Evolutionary conservation across 805 yeast species (phyloP).

Genomic region (Candida golubevii): DNA sequence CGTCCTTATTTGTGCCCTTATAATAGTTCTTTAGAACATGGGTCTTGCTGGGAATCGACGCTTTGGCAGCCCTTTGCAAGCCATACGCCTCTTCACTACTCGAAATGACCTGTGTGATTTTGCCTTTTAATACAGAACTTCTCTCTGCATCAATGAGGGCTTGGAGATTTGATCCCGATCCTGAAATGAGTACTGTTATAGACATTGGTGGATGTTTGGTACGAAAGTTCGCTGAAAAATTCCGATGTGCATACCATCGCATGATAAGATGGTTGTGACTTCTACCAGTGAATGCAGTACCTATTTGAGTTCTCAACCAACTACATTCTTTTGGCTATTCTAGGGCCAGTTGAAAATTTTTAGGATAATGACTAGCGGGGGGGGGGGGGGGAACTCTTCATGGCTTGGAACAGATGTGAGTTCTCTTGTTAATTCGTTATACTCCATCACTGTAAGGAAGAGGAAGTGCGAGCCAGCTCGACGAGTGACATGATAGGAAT

Average conservation of each 20-base stretch:
- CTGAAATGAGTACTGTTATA: slow-evolving; percentile 83
- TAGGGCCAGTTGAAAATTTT: too few relatives aligned
- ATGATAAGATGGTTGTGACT: slow-evolving; percentile 1
- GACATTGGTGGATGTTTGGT: slow-evolving; percentile 6
- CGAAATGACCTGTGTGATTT: slow-evolving; percentile 75
- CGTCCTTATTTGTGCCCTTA: slow-evolving; percentile 67
- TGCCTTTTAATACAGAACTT: slow-evolving; percentile 41
- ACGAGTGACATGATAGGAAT: too few relatives aligned
- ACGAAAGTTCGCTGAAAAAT: not conserved
- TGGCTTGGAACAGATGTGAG: too few relatives aligned
- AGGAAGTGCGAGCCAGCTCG: too few relatives aligned
- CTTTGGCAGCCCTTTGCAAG: slow-evolving; percentile 67
- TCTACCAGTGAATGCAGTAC: slow-evolving; percentile 7
- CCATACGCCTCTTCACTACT: slow-evolving; percentile 88
- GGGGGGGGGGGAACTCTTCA: too few relatives aligned
- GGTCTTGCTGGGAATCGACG: slow-evolving; percentile 63
- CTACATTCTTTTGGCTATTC: too few relatives aligned
- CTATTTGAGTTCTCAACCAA: not conserved
- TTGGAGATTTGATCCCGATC: slow-evolving; percentile 93
- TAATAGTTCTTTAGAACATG: slow-evolving; percentile 75
- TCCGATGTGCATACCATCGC: not conserved
- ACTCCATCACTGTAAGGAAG: too few relatives aligned
- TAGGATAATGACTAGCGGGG: too few relatives aligned
- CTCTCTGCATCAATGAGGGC: slow-evolving; percentile 78
- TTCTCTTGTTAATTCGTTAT: too few relatives aligned